These are phyloP conservation scores for Brassica rapa DNA, from an alignment of 345 rosid species.

Conservation along the genomic window DNA sequence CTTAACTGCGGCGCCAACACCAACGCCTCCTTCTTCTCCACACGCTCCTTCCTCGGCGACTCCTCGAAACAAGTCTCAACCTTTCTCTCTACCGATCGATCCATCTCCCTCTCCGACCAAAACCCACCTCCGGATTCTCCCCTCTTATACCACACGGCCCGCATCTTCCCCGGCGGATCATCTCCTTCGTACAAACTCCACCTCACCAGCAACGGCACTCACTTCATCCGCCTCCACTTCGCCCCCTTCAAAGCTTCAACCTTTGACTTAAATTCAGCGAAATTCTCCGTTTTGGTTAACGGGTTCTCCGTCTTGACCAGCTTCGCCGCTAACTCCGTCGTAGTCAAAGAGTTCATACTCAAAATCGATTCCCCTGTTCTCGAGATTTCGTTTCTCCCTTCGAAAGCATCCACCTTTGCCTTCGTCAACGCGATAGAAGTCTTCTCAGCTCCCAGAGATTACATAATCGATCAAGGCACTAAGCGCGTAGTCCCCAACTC, in stretches of 20 bases:
- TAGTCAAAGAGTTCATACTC: slow-evolving; percentile 57
- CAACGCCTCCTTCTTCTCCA: slow-evolving; percentile 50
- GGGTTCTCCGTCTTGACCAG: slow-evolving; percentile 51
- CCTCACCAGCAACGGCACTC: slow-evolving; percentile 54
- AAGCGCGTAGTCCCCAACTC: slow-evolving; percentile 48
- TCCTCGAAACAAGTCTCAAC: slow-evolving; percentile 42
- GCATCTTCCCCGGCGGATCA: slow-evolving; percentile 27
- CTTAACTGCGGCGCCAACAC: slow-evolving; percentile 70
- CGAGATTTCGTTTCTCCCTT: slow-evolving; percentile 55
- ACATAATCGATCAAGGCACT: slow-evolving; percentile 68
- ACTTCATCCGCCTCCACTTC: slow-evolving; percentile 93
- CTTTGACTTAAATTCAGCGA: slow-evolving; percentile 54
- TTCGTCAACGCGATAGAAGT: slow-evolving; percentile 83
- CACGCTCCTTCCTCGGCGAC: slow-evolving; percentile 69
- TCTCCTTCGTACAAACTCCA: slow-evolving; percentile 47
- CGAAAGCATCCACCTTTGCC: slow-evolving; percentile 49
- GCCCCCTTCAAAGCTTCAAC: slow-evolving; percentile 62
- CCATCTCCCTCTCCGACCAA: slow-evolving; percentile 49
- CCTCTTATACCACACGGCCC: slow-evolving; percentile 58
- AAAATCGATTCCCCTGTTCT: slow-evolving; percentile 45
- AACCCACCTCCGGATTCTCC: slow-evolving; percentile 62
- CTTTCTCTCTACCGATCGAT: slow-evolving; percentile 48
- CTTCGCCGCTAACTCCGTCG: slow-evolving; percentile 42
- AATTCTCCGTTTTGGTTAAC: slow-evolving; percentile 57
- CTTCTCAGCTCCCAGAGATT: slow-evolving; percentile 67